These are phyloP conservation scores for Pseudomassariella vexata DNA, from an alignment of 2,329 filamentous ascomycete genomes.

Conservation along the genomic window DNA sequence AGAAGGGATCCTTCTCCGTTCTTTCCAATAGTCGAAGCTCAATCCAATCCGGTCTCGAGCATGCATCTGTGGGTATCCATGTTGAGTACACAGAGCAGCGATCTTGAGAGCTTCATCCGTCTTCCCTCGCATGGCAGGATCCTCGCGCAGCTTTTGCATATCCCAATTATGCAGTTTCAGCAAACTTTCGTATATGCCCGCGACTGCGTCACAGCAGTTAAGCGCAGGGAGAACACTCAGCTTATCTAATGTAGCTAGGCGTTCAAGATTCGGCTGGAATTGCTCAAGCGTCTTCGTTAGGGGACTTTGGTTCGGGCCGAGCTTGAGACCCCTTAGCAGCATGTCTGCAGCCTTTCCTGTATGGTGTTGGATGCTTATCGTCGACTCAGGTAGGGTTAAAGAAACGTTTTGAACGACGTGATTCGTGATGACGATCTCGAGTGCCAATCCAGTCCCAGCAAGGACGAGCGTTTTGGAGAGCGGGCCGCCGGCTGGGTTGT, in stretches of 20 bases:
- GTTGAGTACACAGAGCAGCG: slow-evolving; percentile 62
- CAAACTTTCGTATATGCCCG: slow-evolving; percentile 66
- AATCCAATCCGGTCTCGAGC: slow-evolving; percentile 61
- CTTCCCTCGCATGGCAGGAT: slow-evolving; percentile 36
- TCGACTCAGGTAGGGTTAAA: slow-evolving; percentile 56
- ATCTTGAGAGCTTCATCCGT: slow-evolving; percentile 44
- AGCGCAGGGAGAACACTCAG: slow-evolving; percentile 63
- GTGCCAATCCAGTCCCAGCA: slow-evolving; percentile 53
- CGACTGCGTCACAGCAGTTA: slow-evolving; percentile 73
- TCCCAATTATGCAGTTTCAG: slow-evolving; percentile 68
- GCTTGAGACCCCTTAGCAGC: slow-evolving; percentile 58
- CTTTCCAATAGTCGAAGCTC: slow-evolving; percentile 73
- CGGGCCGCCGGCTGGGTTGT: slow-evolving; percentile 37
- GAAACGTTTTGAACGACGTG: slow-evolving; percentile 58
- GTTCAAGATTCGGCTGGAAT: slow-evolving; percentile 68
- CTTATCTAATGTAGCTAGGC: slow-evolving; percentile 63
- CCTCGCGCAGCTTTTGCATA: slow-evolving; percentile 48
- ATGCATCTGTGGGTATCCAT: slow-evolving; percentile 69
- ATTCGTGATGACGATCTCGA: slow-evolving; percentile 57
- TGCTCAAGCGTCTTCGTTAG: slow-evolving; percentile 65
- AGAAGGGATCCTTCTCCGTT: slow-evolving; percentile 43
- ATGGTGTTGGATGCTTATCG: slow-evolving; percentile 52
- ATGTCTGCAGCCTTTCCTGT: slow-evolving; percentile 59
- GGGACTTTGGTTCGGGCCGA: slow-evolving; percentile 53
- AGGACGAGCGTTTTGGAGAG: slow-evolving; percentile 53